Evolutionary conservation across 164 flowering plant species (phyloP).

Genomic region (Chimonanthus salicifolius): DNA sequence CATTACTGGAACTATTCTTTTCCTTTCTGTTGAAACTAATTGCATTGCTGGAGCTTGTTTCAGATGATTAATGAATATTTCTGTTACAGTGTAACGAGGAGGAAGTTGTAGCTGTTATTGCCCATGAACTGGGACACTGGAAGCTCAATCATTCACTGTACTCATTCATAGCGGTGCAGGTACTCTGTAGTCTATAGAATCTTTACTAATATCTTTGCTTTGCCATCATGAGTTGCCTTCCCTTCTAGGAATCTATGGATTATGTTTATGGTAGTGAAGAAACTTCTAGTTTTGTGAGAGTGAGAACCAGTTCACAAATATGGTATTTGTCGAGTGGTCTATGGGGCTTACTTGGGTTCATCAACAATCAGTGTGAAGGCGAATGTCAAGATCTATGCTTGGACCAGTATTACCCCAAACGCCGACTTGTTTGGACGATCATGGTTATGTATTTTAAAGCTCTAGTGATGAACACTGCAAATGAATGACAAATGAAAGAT

Average conservation of each 20-base stretch:
- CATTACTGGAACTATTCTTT: background rate
- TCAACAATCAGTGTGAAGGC: too few relatives aligned
- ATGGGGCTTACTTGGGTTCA: too few relatives aligned
- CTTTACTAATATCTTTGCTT: background rate
- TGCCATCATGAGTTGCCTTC: background rate
- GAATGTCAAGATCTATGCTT: too few relatives aligned
- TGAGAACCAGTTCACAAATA: too few relatives aligned
- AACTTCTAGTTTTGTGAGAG: too few relatives aligned
- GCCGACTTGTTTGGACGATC: too few relatives aligned
- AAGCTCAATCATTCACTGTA: conserved; percentile 93
- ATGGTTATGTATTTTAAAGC: too few relatives aligned
- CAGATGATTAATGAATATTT: background rate
- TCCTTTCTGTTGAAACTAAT: too few relatives aligned
- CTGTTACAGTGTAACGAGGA: conserved; percentile 73
- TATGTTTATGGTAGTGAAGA: background rate
- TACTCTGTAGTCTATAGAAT: conserved; percentile 17
- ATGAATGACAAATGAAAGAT: too few relatives aligned
- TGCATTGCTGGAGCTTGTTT: conserved; percentile 3
- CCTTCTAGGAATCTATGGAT: background rate
- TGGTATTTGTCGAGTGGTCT: too few relatives aligned
- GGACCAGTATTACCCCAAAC: too few relatives aligned
- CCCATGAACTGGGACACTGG: conserved; percentile 99
- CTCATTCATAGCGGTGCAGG: conserved; percentile 91
- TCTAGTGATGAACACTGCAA: too few relatives aligned
- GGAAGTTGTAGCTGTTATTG: conserved; percentile 96